Evolutionary conservation across 2,329 filamentous ascomycete genomes (phyloP), one percentile per base, ranked within the genome.

Genomic region (Pseudogymnoascus destructans): DNA sequence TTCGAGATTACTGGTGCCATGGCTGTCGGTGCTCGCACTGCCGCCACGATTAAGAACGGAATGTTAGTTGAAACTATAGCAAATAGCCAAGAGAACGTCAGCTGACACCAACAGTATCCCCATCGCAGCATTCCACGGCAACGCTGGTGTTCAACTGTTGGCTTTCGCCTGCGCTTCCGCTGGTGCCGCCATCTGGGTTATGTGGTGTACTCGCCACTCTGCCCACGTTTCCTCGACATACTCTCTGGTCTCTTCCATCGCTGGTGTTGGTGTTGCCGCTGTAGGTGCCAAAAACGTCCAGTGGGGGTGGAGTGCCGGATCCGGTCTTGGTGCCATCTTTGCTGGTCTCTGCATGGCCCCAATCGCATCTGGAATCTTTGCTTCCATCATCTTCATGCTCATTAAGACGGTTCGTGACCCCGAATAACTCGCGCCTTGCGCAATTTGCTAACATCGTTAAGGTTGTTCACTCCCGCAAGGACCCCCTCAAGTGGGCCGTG

Each of bases 11-110:
- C 81, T 52, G 85, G 84, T 52, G 84, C 84, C 62, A 74, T 87
- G 64, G 75, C 80, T 3, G 82, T 86, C 62, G 85, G 83, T 58
- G 81, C 82, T 46, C 79, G 84, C 67, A 88, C 84, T 1, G 85
- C 86, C 60, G 80, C 83, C 38, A 90, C 86, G 38, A 89, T 90
- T 77, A 89, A 89, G 78, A 88, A 87, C 73, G 82, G 83, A 52
- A 52, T 52, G 42, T 52, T 30, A 52, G 42, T 52, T 17, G 17
- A 4, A 30, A 52, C 7, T 11, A 17, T 17, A 15, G 5, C 4
- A 27, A 52, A 17, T 52, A 9, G n/a, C n/a, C 42, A 9, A 27
- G 42, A 27, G 42, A 5, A 52, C 10, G 1, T 27, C 17, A 6
- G n/a, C n/a, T 52, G 17, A 52, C n/a, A 27, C 1, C 6, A 6